These are phyloP conservation scores for Hypoxylon perforatum DNA, from an alignment of 495 filamentous ascomycete species.

Conservation along the genomic window DNA sequence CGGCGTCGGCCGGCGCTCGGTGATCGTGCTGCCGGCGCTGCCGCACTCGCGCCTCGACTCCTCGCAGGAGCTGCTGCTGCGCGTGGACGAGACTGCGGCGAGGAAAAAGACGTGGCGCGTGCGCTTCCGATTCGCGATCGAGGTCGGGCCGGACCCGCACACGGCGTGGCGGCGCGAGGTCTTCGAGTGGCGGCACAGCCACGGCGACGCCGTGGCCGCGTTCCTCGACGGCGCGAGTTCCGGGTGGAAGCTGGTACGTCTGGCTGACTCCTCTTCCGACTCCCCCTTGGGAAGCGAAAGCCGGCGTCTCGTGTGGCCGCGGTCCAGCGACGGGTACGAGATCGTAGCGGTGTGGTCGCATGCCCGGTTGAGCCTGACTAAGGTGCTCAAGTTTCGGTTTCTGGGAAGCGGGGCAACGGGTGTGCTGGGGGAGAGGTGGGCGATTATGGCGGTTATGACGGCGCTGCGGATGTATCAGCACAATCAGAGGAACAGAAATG, in stretches of 20 bases:
- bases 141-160: slow-evolving; percentile 10
- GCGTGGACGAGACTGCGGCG: not conserved
- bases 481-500: slow-evolving; percentile 21
- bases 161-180: slow-evolving; percentile 17
- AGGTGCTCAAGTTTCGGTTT: slow-evolving; percentile 31
- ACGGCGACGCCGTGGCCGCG: slow-evolving; percentile 12
- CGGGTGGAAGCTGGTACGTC: slow-evolving; percentile 36
- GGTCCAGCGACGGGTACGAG: slow-evolving; percentile 21
- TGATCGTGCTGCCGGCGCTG: slow-evolving; percentile 32
- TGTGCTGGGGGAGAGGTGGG: slow-evolving; percentile 32
- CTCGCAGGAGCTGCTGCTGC: slow-evolving; percentile 15
- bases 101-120: not conserved
- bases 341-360: slow-evolving; percentile 34
- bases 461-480: slow-evolving; percentile 34
- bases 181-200: slow-evolving; percentile 40
- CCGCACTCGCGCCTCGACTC: slow-evolving; percentile 12
- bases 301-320: slow-evolving; percentile 2
- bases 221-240: slow-evolving; percentile 17
- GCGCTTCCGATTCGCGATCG: slow-evolving; percentile 38
- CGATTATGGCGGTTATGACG: slow-evolving; percentile 39
- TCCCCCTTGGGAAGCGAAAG: too few species aligned
- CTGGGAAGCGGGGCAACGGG: slow-evolving; percentile 33
- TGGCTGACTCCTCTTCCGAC: too few species aligned
- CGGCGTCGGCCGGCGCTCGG: slow-evolving; percentile 20
- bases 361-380: slow-evolving; percentile 24